Evolutionary conservation across 1,284 basidiomycete species (phyloP).

Genomic region (Ustilago tritici): DNA sequence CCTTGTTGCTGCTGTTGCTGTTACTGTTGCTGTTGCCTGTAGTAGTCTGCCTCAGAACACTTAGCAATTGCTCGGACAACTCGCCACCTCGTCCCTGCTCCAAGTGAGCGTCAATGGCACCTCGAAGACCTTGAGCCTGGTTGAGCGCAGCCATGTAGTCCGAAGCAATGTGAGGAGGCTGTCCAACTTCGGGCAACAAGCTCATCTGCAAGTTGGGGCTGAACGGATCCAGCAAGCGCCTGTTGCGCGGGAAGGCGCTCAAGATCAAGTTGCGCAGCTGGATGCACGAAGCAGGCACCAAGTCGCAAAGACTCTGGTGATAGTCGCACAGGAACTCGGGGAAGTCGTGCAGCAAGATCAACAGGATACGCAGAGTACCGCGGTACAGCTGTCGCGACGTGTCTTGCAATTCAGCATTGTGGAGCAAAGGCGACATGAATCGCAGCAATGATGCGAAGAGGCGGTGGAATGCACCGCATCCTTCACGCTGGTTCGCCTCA

Average conservation of each 20-base stretch:
- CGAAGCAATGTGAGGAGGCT: constrained; percentile 87
- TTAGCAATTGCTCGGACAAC: constrained; percentile 31
- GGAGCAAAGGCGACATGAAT: constrained; percentile 92
- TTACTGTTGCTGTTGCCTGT: constrained; percentile 3
- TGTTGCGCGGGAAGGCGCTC: constrained; percentile 87
- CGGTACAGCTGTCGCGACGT: constrained; percentile 91
- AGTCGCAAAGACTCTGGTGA: constrained; percentile 93
- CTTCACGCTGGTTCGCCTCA: constrained; percentile 84
- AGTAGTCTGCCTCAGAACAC: constrained; percentile 25
- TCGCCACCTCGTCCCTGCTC: constrained; percentile 26
- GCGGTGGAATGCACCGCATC: constrained; percentile 96
- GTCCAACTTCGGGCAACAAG: constrained; percentile 86
- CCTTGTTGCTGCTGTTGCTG: constrained; percentile 22
- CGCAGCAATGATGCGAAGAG: constrained; percentile 91
- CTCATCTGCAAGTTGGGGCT: constrained; percentile 71
- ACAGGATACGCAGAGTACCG: constrained; percentile 88
- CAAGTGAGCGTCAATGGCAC: constrained; percentile 43
- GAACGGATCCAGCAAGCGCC: constrained; percentile 86
- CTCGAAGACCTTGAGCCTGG: constrained; percentile 71
- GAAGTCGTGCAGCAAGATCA: constrained; percentile 97
- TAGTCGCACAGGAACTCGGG: constrained; percentile 97
- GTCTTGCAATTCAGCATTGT: constrained; percentile 81
- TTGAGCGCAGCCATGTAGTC: constrained; percentile 87
- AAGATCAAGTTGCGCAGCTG: constrained; percentile 97
- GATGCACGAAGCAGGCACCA: constrained; percentile 90